Conservation (phyloP, 2,329 filamentous ascomycete genomes). For the Arthroderma sp. region DNA sequence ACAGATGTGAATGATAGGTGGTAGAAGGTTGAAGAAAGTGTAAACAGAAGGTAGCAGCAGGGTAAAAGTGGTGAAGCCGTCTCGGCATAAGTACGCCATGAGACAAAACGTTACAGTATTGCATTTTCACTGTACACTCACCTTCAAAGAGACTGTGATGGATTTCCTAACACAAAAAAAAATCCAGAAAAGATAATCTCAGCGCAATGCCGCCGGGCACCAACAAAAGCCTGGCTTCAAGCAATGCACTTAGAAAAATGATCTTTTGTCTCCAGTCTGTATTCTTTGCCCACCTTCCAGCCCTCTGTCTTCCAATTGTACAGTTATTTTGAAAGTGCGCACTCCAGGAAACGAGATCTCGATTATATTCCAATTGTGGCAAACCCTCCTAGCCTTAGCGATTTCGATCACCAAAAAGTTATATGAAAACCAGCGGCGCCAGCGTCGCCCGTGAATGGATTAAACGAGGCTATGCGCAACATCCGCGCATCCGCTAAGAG, state of each 20-base stretch:
- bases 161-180: too few species aligned
- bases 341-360: neutral
- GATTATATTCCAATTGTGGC: neutral
- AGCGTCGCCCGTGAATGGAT: slow-evolving; percentile 14
- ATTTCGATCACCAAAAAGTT: neutral
- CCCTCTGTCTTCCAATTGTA: too few species aligned
- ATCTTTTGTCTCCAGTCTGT: neutral
- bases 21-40: neutral
- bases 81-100: too few species aligned
- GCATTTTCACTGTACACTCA: too few species aligned
- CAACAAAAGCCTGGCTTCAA: neutral
- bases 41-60: too few species aligned
- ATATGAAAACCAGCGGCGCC: slow-evolving; percentile 15
- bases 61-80: too few species aligned
- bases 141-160: too few species aligned
- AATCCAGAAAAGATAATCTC: too few species aligned
- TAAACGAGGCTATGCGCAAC: slow-evolving; percentile 14
- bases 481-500: slow-evolving; percentile 11
- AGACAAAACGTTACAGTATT: too few species aligned
- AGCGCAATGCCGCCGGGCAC: too few species aligned
- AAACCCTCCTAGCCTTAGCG: neutral
- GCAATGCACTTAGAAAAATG: neutral
- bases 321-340: neutral
- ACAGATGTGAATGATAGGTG: neutral
- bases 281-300: neutral